Evolutionary conservation across 495 filamentous ascomycete species (phyloP).

Genomic region (Sordaria brevicollis): DNA sequence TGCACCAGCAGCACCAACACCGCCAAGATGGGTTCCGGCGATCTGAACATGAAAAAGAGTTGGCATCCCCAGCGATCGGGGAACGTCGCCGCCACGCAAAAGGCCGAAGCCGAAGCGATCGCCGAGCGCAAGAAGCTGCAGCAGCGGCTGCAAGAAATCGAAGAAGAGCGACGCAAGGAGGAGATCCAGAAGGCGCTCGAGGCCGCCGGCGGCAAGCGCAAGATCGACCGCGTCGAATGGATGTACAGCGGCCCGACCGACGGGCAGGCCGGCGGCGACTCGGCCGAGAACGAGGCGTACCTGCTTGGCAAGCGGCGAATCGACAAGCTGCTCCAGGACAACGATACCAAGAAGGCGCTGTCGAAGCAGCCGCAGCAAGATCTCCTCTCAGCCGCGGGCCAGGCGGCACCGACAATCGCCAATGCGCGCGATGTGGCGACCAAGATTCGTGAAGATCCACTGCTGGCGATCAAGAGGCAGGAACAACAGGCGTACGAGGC

Average conservation of each 20-base stretch:
- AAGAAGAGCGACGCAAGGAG: slow-evolving; percentile 86
- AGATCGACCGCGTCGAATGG: slow-evolving; percentile 81
- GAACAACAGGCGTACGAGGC: slow-evolving; percentile 87
- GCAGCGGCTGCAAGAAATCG: slow-evolving; percentile 74
- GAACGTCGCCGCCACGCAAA: slow-evolving; percentile 25
- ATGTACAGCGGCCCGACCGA: slow-evolving; percentile 88
- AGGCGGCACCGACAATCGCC: slow-evolving; percentile 47
- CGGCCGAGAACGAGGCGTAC: slow-evolving; percentile 91
- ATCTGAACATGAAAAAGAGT: slow-evolving; percentile 95
- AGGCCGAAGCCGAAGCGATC: slow-evolving; percentile 74
- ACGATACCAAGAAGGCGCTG: slow-evolving; percentile 60
- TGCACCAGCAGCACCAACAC: slow-evolving; percentile 13
- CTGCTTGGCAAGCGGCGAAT: slow-evolving; percentile 85
- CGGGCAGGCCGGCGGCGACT: slow-evolving; percentile 65
- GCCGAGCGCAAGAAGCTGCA: slow-evolving; percentile 89
- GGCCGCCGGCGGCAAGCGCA: slow-evolving; percentile 68
- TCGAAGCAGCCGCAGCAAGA: slow-evolving; percentile 67
- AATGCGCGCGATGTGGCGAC: slow-evolving; percentile 63
- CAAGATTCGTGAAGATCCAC: slow-evolving; percentile 82
- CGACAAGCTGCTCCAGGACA: slow-evolving; percentile 78
- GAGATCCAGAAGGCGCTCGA: slow-evolving; percentile 87
- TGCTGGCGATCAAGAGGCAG: slow-evolving; percentile 83
- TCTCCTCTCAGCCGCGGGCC: slow-evolving; percentile 35
- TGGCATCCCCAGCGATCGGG: slow-evolving; percentile 55
- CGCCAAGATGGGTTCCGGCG: slow-evolving; percentile 64